phyloP scores from a whole-genome alignment of 345 rosid species.

The Arabidopsis thaliana region DNA sequence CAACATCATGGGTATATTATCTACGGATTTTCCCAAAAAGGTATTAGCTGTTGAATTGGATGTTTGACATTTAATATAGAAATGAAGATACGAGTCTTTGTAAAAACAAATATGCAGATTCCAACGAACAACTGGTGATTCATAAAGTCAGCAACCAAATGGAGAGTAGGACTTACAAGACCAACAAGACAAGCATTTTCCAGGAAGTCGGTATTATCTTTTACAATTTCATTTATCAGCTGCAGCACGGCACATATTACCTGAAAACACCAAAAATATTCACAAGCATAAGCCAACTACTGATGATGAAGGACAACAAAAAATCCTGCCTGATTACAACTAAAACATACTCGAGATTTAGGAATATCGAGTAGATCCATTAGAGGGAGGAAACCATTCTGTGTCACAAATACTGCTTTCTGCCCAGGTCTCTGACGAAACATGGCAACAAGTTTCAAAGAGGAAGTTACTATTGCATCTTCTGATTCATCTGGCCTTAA shows the following conservation, averaged over 20 bases:
- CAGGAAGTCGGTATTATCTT: slow-evolving; percentile 81
- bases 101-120: neutral
- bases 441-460: slow-evolving; percentile 75
- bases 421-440: slow-evolving; percentile 92
- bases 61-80: slow-evolving; percentile 21
- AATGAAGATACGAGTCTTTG: neutral
- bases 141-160: slow-evolving; percentile 29
- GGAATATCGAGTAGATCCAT: slow-evolving; percentile 92
- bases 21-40: neutral
- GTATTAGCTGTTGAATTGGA: slow-evolving; percentile 13
- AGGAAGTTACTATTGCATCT: slow-evolving; percentile 81
- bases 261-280: slow-evolving; percentile 51
- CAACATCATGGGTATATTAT: slow-evolving; percentile 1
- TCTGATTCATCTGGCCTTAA: slow-evolving; percentile 83
- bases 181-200: slow-evolving; percentile 99
- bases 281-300: slow-evolving; percentile 35
- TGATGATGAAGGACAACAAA: slow-evolving; percentile 16
- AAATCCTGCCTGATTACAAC: slow-evolving; percentile 25
- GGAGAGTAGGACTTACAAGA: slow-evolving; percentile 57
- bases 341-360: slow-evolving; percentile 67
- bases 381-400: slow-evolving; percentile 89
- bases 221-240: slow-evolving; percentile 82
- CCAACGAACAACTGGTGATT: slow-evolving; percentile 14
- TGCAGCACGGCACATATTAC: slow-evolving; percentile 89
- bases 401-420: slow-evolving; percentile 84